Percentiles rank a stretch among this genome's conserved stretches.
phyloP scores from a whole-genome alignment of 257 asterid species.

The Knoxia roxburghii region DNA sequence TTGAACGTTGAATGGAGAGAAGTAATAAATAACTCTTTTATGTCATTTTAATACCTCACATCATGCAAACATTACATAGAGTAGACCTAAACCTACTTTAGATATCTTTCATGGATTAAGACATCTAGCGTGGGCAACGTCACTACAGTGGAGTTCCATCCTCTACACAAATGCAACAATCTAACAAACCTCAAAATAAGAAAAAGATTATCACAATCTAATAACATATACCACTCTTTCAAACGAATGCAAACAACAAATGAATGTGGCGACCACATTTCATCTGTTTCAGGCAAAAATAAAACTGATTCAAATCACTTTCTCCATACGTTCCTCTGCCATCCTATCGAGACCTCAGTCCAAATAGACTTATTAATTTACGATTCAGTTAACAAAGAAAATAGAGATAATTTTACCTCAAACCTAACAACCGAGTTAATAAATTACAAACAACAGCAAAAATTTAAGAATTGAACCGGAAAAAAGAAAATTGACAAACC shows the following conservation, averaged over 20 bases:
- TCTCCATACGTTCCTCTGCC: not conserved
- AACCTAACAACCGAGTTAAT: not conserved
- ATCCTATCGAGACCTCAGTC: not conserved
- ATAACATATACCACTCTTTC: not conserved
- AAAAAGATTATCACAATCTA: not conserved
- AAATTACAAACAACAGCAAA: not conserved
- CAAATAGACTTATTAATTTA: not conserved
- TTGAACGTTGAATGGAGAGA: not conserved
- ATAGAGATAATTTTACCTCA: not conserved
- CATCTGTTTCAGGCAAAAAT: not conserved
- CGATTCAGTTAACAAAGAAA: not conserved
- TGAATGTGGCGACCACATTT: too few relatives aligned
- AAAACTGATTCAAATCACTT: not conserved
- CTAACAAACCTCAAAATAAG: not conserved
- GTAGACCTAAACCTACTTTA: not conserved
- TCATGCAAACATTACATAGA: not conserved
- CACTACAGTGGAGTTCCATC: not conserved
- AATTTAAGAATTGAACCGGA: not conserved
- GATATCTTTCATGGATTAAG: not conserved
- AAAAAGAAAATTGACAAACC: slow-evolving; percentile 27
- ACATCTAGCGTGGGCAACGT: not conserved
- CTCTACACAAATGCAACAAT: not conserved
- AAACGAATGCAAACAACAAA: not conserved
- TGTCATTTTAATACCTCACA: not conserved
- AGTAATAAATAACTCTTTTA: not conserved